Evolutionary conservation across 2,329 filamentous ascomycete genomes (phyloP).

Genomic region (Xylaria sp.): DNA sequence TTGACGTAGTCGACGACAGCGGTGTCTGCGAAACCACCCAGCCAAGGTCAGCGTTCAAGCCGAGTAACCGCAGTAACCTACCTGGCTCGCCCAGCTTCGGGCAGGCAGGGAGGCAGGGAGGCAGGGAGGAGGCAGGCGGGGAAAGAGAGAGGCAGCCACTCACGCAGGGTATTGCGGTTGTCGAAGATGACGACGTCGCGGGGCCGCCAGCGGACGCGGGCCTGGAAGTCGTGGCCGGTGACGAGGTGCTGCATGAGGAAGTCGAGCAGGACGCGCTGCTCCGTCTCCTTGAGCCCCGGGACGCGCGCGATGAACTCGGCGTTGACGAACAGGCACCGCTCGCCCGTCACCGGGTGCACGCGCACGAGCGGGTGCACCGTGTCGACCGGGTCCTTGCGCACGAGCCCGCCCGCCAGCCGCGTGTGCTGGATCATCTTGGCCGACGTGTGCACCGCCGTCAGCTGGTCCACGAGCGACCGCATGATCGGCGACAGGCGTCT

Average conservation of each 20-base stretch:
- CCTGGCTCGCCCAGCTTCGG: too few relatives aligned
- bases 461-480: neutral
- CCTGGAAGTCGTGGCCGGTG: slow-evolving; percentile 34
- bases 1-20: slow-evolving; percentile 50
- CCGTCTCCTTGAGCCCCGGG: slow-evolving; percentile 50
- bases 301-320: slow-evolving; percentile 52
- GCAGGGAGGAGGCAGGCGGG: too few relatives aligned
- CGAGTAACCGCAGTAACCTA: too few relatives aligned
- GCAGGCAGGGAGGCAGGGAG: too few relatives aligned
- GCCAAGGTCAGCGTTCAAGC: too few relatives aligned
- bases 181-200: slow-evolving; percentile 55
- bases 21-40: too few relatives aligned
- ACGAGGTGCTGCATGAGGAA: slow-evolving; percentile 52
- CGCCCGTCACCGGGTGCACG: slow-evolving; percentile 50
- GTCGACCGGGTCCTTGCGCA: slow-evolving; percentile 2
- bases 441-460: neutral
- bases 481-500: neutral
- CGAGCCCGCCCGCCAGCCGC: slow-evolving; percentile 2
- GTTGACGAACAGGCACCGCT: slow-evolving; percentile 52
- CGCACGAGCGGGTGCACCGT: slow-evolving; percentile 24
- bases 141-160: neutral
- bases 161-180: slow-evolving; percentile 38
- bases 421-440: slow-evolving; percentile 8
- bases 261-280: slow-evolving; percentile 47
- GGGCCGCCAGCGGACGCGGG: slow-evolving; percentile 50